phyloP scores from a whole-genome alignment of 73 alveolate genomes.

The Paramecium sexaurelia region DNA sequence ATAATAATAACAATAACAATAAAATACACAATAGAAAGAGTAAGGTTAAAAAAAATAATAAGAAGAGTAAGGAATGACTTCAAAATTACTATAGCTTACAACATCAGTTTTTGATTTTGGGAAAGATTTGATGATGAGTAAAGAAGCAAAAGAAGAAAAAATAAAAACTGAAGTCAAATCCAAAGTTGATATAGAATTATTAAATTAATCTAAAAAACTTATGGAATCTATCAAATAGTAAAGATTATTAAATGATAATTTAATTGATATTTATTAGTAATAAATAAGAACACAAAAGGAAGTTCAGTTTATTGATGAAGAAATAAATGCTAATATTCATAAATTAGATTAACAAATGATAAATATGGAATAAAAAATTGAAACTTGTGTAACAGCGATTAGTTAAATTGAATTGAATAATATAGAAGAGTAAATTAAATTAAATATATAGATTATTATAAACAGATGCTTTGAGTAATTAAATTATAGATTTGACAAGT shows the following conservation, averaged over 20 bases:
- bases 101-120: constrained; percentile 5
- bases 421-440: not conserved
- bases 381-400: not conserved
- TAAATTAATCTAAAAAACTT: not conserved
- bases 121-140: not conserved
- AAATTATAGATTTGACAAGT: not conserved
- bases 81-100: not conserved
- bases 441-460: not conserved
- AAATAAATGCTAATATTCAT: not conserved
- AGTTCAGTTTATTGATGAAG: not conserved
- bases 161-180: not conserved
- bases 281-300: not conserved
- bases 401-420: not conserved
- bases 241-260: not conserved
- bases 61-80: not conserved
- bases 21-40: not conserved
- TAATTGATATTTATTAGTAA: not conserved
- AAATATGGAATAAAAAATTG: not conserved
- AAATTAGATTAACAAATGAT: not conserved
- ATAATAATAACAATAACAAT: not conserved
- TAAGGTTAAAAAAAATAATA: not conserved
- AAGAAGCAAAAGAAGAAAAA: not conserved
- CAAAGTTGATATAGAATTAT: not conserved
- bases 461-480: not conserved
- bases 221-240: not conserved